Base-by-base conservation (phyloP, 2,329 filamentous ascomycete genomes). In the Neofusicoccum parvum region DNA sequence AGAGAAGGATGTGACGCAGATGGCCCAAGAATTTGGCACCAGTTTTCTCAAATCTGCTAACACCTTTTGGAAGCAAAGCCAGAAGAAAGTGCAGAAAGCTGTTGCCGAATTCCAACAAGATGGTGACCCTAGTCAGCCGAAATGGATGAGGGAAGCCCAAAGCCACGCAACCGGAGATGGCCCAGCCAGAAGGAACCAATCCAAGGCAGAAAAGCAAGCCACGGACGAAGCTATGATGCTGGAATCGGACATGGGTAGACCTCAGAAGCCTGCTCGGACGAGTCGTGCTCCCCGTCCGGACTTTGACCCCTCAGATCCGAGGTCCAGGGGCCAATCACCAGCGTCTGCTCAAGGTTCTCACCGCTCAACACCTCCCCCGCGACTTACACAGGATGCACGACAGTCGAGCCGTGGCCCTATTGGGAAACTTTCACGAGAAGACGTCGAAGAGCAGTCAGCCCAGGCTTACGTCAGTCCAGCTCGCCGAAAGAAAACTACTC, bases 31-130 rank as follows among this genome's bases (percentile, higher is more conserved):
- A 39, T 84, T 98, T 73, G 92, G 95, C 0, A 92, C 82, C 50
- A 96, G 86, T 68, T 79, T 99, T 12, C 88, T 98, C 77, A 99
- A 99, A 76, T 95, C 94, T 2, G 95, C 95, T 1, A 96, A 96
- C 70, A 94, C 92, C 0, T 80, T 98, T 0, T 99, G 95, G 95
- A 99, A 97, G 75, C 92, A 91, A 3, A 89, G 94, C 0, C 92
- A 94, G 74, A 99, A 97, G 79, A 94, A 92, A 75, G 87, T 98
- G 66, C 92, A 96, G 72, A 92, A 95, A 77, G 94, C 92, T 4
- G 91, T 98, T 39, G 89, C 93, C 9, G 95, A 99, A 15, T 91
- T 98, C 66, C 87, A 88, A 70, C 80, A 83, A 62, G 90, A 88
- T n/a, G 82, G 83, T 32, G 93, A 97, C 73, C 84, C 90, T 2